Conservation (phyloP, 257 asterid species). For the Paulownia fortunei region DNA sequence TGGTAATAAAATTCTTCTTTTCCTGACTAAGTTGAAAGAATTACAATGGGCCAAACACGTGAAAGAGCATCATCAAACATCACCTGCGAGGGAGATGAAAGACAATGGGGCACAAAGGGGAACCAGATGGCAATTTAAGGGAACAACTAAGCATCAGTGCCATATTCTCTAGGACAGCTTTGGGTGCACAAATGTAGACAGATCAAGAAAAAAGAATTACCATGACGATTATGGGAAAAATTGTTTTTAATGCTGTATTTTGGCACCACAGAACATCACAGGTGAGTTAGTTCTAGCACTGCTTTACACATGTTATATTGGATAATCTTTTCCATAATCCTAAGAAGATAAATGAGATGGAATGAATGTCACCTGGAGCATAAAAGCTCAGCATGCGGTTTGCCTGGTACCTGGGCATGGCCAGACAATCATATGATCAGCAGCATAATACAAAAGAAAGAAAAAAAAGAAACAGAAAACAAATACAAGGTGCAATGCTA, state of each 20-base stretch:
- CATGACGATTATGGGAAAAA: not conserved
- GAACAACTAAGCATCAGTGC: constrained; percentile 4
- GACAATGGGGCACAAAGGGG: not conserved
- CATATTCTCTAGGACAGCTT: not conserved
- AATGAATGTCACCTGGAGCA: constrained; percentile 79
- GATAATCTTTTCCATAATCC: not conserved
- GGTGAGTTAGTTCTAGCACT: constrained; percentile 5
- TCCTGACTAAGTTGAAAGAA: not conserved
- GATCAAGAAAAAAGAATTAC: not conserved
- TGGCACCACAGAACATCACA: not conserved
- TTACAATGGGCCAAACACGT: not conserved
- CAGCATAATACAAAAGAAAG: constrained; percentile 12
- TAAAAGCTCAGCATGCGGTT: constrained; percentile 97
- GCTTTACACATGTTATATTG: not conserved
- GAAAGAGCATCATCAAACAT: constrained; percentile 10
- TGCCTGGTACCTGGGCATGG: constrained; percentile 80
- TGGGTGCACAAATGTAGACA: not conserved
- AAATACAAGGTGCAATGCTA: not conserved
- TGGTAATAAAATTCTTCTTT: not conserved
- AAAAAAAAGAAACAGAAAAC: not conserved
- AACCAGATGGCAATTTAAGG: not conserved
- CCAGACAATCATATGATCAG: constrained; percentile 33
- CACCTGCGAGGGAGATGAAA: not conserved
- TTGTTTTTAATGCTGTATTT: not conserved
- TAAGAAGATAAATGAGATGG: constrained; percentile 20